A percentile compares a stretch with the other conserved stretches of the same genome.
These are phyloP conservation scores for Fusarium nurragi DNA, from an alignment of 2,329 filamentous ascomycete genomes.

Conservation along the genomic window DNA sequence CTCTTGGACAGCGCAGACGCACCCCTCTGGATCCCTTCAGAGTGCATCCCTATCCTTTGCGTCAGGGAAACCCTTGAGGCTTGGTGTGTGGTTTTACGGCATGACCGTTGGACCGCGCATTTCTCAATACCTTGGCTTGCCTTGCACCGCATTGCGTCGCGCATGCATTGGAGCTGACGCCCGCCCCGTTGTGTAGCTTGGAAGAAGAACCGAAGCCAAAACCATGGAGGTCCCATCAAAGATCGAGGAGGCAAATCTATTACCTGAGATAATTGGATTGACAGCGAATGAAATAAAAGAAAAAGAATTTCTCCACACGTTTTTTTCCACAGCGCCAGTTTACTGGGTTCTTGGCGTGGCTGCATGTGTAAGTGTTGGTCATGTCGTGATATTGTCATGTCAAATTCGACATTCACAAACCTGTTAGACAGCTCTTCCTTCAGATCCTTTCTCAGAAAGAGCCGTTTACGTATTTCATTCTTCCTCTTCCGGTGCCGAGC, in stretches of 20 bases:
- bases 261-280: background rate
- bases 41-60: background rate
- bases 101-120: constrained; percentile 35
- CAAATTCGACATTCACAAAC: constrained; percentile 11
- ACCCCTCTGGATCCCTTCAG: constrained; percentile 14
- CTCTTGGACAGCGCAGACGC: constrained; percentile 34
- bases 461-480: background rate
- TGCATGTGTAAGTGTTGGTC: constrained; percentile 20
- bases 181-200: constrained; percentile 33
- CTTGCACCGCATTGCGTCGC: constrained; percentile 20
- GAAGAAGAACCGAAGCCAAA: background rate
- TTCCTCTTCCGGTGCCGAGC: constrained; percentile 8
- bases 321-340: background rate
- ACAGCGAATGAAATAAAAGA: background rate
- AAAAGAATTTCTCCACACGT: background rate
- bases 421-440: background rate
- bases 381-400: constrained; percentile 1
- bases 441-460: background rate
- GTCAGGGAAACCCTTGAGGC: background rate
- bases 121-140: background rate
- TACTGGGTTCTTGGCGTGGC: constrained; percentile 16
- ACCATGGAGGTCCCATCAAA: background rate
- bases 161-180: constrained; percentile 37
- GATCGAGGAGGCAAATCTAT: constrained; percentile 7
- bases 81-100: constrained; percentile 31